phyloP scores from a whole-genome alignment of 495 filamentous ascomycete genomes.

The Hyaloscypha finlandica region DNA sequence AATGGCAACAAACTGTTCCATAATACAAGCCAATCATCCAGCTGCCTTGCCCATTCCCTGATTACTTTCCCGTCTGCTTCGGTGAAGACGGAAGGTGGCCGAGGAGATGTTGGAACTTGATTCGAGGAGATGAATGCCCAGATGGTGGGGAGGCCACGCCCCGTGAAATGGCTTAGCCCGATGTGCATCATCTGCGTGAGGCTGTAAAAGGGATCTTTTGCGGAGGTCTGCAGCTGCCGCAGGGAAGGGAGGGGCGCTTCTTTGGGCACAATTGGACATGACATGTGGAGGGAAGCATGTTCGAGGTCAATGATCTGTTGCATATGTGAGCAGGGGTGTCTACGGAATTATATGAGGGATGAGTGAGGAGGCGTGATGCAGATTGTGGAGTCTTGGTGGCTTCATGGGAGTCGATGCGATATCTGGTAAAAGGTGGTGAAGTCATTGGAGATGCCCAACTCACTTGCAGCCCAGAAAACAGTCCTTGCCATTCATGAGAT shows the following conservation, averaged over 20 bases:
- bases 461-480: conserved; percentile 45
- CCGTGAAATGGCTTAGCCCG: conserved; percentile 44
- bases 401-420: neutral
- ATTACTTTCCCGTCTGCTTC: conserved; percentile 41
- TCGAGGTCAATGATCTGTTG: conserved; percentile 46
- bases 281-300: conserved; percentile 48
- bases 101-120: conserved; percentile 18
- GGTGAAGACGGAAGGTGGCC: conserved; percentile 35
- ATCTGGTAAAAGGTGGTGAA: neutral
- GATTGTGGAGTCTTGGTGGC: neutral
- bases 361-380: neutral
- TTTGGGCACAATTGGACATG: conserved; percentile 40
- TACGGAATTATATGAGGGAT: neutral
- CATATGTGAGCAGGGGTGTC: neutral
- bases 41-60: conserved; percentile 40
- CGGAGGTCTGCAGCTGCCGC: conserved; percentile 34
- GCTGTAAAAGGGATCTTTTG: conserved; percentile 39
- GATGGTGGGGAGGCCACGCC: conserved; percentile 42
- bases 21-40: conserved; percentile 44
- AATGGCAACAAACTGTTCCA: conserved; percentile 35
- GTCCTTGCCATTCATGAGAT: conserved; percentile 38
- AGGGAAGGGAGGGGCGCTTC: conserved; percentile 35
- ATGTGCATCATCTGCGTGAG: conserved; percentile 46
- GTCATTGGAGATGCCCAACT: neutral
- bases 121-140: conserved; percentile 41